phyloP scores from a whole-genome alignment of 306 rosid genomes.

The Sindora glabra region DNA sequence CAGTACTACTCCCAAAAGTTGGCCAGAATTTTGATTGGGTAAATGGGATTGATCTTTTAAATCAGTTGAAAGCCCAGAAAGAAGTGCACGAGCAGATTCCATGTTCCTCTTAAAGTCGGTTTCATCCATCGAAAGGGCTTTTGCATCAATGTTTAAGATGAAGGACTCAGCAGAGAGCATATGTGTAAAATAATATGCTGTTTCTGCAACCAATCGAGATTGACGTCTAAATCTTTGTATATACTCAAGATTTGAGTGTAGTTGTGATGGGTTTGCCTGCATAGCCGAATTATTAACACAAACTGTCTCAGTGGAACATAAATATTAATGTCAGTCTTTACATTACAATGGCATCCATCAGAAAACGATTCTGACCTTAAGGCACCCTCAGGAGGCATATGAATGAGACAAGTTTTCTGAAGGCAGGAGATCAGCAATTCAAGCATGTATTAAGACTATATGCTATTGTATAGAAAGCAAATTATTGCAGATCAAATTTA shows the following conservation, averaged over 20 bases:
- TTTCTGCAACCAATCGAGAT: constrained; percentile 73
- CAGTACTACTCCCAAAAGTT: constrained; percentile 25
- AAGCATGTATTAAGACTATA: background rate
- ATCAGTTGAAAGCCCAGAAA: constrained; percentile 69
- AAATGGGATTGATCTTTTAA: constrained; percentile 36
- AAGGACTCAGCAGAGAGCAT: constrained; percentile 92
- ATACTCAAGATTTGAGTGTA: constrained; percentile 82
- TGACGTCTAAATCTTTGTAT: constrained; percentile 88
- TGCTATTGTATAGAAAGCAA: background rate
- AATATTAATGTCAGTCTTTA: background rate
- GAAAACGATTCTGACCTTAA: constrained; percentile 5
- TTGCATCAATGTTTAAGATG: constrained; percentile 85
- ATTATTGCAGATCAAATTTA: too few relatives aligned
- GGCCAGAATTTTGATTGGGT: constrained; percentile 35
- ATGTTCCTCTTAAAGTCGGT: constrained; percentile 76
- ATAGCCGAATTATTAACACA: constrained; percentile 17
- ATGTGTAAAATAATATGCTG: constrained; percentile 89
- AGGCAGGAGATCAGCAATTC: background rate
- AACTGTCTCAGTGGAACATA: background rate
- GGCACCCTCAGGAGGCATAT: background rate
- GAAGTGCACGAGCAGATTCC: constrained; percentile 86
- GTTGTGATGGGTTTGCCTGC: constrained; percentile 98
- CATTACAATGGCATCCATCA: constrained; percentile 9
- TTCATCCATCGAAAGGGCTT: constrained; percentile 88
- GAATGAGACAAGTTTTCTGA: background rate